These are phyloP conservation scores for Nitzschia sp. DNA, from an alignment of 108 stramenopile species.

Conservation along the genomic window DNA sequence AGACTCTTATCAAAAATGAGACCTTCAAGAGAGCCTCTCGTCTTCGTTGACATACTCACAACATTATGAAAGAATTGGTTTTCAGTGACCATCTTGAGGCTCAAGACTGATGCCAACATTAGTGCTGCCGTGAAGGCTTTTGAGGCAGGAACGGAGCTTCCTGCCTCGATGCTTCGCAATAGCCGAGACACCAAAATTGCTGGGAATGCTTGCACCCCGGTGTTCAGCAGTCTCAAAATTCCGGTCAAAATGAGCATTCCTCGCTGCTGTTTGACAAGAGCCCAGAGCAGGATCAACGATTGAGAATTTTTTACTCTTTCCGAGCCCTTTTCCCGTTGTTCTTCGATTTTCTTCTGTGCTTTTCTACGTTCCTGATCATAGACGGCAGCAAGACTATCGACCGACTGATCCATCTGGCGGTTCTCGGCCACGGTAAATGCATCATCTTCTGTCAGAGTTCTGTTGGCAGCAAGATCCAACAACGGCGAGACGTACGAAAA, in stretches of 20 bases:
- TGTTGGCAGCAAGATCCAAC: constrained; percentile 44
- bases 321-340: constrained; percentile 1
- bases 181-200: constrained; percentile 68
- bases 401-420: constrained; percentile 25
- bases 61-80: constrained; percentile 88
- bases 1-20: constrained; percentile 87
- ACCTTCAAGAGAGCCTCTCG: constrained; percentile 72
- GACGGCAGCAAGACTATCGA: constrained; percentile 26
- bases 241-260: constrained; percentile 55
- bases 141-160: constrained; percentile 31
- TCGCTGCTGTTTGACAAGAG: constrained; percentile 53
- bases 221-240: constrained; percentile 64
- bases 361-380: constrained; percentile 26
- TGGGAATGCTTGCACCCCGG: constrained; percentile 73
- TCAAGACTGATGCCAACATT: constrained; percentile 50
- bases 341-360: constrained; percentile 25
- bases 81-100: constrained; percentile 84
- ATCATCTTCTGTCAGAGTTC: constrained; percentile 60
- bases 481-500: constrained; percentile 63
- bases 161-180: constrained; percentile 68
- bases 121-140: constrained; percentile 55
- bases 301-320: constrained; percentile 33
- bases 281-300: constrained; percentile 55
- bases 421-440: constrained; percentile 46
- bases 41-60: constrained; percentile 65